Evolutionary conservation across 169 alveolate genomes (phyloP).

Genomic region (Perkinsus marinus): DNA sequence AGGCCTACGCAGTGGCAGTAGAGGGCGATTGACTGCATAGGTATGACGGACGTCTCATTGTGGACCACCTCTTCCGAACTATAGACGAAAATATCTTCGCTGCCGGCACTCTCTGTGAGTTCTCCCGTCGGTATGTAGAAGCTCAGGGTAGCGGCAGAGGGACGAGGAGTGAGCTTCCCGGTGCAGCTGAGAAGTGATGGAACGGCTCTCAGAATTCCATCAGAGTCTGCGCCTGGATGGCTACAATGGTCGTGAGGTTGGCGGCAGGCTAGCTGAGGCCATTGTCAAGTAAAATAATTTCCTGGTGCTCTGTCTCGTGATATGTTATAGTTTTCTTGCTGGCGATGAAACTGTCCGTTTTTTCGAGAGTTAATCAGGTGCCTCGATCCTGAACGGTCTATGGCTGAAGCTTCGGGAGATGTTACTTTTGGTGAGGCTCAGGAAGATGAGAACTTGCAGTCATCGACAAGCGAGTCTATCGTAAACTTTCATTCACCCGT

Average conservation of each 20-base stretch:
- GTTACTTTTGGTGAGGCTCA: background rate
- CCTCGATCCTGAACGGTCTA: background rate
- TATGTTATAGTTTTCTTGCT: no score
- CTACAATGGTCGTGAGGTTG: slow-evolving; percentile 64
- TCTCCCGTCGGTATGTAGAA: slow-evolving; percentile 26
- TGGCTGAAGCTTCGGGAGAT: background rate
- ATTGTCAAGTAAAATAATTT: background rate
- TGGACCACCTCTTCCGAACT: slow-evolving; percentile 62
- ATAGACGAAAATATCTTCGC: slow-evolving; percentile 67
- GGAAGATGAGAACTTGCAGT: no score
- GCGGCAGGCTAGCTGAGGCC: background rate
- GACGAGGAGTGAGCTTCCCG: background rate
- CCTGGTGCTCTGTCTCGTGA: background rate
- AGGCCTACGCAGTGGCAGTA: background rate
- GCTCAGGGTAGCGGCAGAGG: slow-evolving; percentile 45
- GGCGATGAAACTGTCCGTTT: no score
- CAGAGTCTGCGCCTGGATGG: slow-evolving; percentile 50
- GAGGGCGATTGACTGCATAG: background rate
- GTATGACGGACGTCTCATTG: slow-evolving; percentile 65
- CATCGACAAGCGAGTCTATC: no score
- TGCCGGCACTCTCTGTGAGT: slow-evolving; percentile 71
- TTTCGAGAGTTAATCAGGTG: background rate
- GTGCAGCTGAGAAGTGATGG: no score
- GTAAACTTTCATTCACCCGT: background rate
- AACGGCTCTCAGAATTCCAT: background rate